Evolutionary conservation across 371 early-diverging fungal genomes (phyloP), one percentile per base, ranked within the genome.

Genomic region (Apophysomyces variabilis): DNA sequence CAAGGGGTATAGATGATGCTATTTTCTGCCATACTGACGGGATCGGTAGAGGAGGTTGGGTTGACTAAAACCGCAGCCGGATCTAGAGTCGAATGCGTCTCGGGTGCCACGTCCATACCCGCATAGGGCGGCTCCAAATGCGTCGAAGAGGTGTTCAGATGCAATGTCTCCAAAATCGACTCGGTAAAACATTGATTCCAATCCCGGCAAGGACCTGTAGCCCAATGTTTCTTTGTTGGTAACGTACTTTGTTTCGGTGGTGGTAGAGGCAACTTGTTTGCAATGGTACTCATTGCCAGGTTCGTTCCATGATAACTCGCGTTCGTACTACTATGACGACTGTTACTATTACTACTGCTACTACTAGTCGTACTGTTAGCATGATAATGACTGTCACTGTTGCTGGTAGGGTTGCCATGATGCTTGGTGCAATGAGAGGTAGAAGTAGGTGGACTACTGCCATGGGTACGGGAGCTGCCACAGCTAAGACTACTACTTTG

Each of bases 261-360:
- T 7, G 70, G 70, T 13, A 70, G 59, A 11, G 65, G 66, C 38
- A 70, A 39, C 21, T 66, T 66, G 43, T 61, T 41, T 12, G 67
- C 32, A 13, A 61, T 66, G n/a, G 7, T 58, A 56, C 57, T 26
- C 36, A 18, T 54, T 69, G 44, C 50, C 35, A 35, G 60, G 32
- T 26, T 26, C 3, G 3, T 26, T 26, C 32, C 32, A 26, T 26
- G 32, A 26, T 26, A 3, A 26, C 32, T 58, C 14, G 60, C 50
- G 37, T 50, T 38, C 3, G 43, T 38, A 26, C 35, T 13, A 32
- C 57, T 45, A 46, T 26, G 26, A 61, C 21, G 46, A 61, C 37
- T 59, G 62, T 43, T 41, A 62, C 36, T 58, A 61, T 44, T 21
- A 47, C 38, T 37, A 57, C 64, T 60, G 62, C 32, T 61, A 36